Base-by-base conservation (phyloP, 805 yeast species). In the Yarrowia osloensis region DNA sequence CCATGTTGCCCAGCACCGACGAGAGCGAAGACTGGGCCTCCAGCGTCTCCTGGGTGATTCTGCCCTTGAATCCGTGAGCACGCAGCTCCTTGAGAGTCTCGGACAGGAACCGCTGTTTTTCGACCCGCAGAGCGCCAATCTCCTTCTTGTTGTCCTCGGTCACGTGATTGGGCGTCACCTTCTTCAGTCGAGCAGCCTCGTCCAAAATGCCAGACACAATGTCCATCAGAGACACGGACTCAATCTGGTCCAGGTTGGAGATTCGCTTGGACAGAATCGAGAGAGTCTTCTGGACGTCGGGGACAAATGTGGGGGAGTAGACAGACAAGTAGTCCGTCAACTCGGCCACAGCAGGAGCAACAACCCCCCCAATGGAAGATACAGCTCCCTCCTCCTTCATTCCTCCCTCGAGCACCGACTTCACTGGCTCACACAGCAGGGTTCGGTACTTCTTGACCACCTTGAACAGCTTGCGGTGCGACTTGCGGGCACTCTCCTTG, bases 401-500 rank as follows among this genome's bases (percentile, higher is more conserved):
- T 21, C 52, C 55, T 17, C 65, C 55, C 73, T 89, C 94, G 65
- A 92, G 82, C 4, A 88, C 67, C 0, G 82, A 71, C 0, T 82
- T 76, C 0, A 89, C 85, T 0, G 84, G 80, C 26, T 81, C 81
- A 6, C 81, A 75, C 12, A 93, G 76, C 35, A 88, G 73, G 1
- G 82, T 82, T 65, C 98, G 85, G 75, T 90, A 95, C 75, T 91
- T 91, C 68, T 92, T 83, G 12, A 94, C 89, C 63, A 90, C 75
- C 77, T 92, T 95, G 84, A 88, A 94, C 65, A 95, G 85, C 71
- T 82, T 86, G 70, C 86, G 85, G 74, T 96, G 99, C 0, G 98
- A 92, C 57, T 89, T 85, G 70, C 91, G 86, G 6, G 99, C 95
- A 77, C 97, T 91, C 77, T 93, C 98, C 71, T 91, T 92, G 73